These are phyloP conservation scores for Protomyces inouyei DNA, from an alignment of 1,139 yeast genomes.

Conservation along the genomic window DNA sequence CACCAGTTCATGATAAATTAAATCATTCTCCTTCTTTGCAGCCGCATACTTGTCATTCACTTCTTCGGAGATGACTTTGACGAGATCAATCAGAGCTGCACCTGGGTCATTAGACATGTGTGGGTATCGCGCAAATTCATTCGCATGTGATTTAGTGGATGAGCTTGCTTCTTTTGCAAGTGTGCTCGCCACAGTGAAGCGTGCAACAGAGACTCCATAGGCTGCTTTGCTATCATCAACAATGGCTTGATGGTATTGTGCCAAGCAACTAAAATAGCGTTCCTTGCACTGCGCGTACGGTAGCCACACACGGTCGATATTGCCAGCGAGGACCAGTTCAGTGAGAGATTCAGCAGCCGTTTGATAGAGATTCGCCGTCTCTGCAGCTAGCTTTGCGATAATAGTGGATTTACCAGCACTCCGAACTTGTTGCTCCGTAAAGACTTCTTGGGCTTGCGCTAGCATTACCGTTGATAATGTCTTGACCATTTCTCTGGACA, in stretches of 20 bases:
- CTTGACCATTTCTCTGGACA: slow-evolving; percentile 62
- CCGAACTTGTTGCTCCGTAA: slow-evolving; percentile 58
- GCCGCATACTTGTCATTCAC: slow-evolving; percentile 47
- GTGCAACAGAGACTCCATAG: slow-evolving; percentile 74
- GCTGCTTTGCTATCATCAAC: slow-evolving; percentile 50
- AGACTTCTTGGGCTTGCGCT: slow-evolving; percentile 87
- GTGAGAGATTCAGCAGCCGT: slow-evolving; percentile 48
- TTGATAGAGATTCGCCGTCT: slow-evolving; percentile 56
- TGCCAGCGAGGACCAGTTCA: slow-evolving; percentile 46
- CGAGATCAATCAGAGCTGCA: slow-evolving; percentile 33
- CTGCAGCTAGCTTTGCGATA: slow-evolving; percentile 64
- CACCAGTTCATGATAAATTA: slow-evolving; percentile 72
- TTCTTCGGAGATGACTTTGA: slow-evolving; percentile 37
- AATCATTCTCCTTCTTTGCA: slow-evolving; percentile 77
- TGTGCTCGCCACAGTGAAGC: slow-evolving; percentile 49
- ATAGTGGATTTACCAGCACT: slow-evolving; percentile 51
- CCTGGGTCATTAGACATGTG: slow-evolving; percentile 30
- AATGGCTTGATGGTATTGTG: slow-evolving; percentile 53
- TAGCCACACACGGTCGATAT: slow-evolving; percentile 48
- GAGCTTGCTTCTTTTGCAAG: slow-evolving; percentile 33
- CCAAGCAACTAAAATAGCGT: slow-evolving; percentile 35
- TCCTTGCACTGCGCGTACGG: slow-evolving; percentile 38
- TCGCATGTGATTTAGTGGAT: slow-evolving; percentile 16
- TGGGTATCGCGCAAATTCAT: slow-evolving; percentile 16
- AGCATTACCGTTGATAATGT: slow-evolving; percentile 63